Percentiles rank a stretch among this genome's conserved stretches.
These are phyloP conservation scores for Epithele typhae DNA, from an alignment of 768 basidiomycete genomes.

Conservation along the genomic window DNA sequence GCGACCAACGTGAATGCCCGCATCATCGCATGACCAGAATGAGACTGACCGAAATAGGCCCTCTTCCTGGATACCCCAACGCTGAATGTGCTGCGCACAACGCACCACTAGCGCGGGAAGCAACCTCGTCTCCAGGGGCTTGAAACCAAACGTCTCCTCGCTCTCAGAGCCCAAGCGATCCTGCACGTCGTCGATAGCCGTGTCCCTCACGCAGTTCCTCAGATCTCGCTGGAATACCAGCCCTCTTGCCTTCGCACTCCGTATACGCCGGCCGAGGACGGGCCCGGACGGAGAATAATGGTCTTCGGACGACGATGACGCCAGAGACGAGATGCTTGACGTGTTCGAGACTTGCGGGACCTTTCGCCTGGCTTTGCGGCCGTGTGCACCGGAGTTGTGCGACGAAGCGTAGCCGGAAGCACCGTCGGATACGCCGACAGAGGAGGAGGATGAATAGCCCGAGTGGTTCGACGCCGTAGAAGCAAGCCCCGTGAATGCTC, in stretches of 20 bases:
- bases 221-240: constrained; percentile 68
- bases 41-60: constrained; percentile 73
- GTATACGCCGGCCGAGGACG: constrained; percentile 47
- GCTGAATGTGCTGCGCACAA: constrained; percentile 76
- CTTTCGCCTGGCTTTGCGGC: constrained; percentile 37
- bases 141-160: constrained; percentile 9
- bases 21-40: background rate
- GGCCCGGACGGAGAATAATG: constrained; percentile 42
- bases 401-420: constrained; percentile 10
- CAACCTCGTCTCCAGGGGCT: constrained; percentile 26
- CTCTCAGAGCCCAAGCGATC: constrained; percentile 6
- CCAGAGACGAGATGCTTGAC: constrained; percentile 49
- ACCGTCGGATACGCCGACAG: constrained; percentile 26
- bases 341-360: constrained; percentile 58
- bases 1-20: too few relatives aligned
- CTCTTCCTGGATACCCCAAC: constrained; percentile 84
- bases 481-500: constrained; percentile 50
- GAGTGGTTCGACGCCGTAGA: constrained; percentile 23
- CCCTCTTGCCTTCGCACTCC: constrained; percentile 52
- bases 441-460: constrained; percentile 45
- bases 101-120: constrained; percentile 77
- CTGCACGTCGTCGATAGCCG: constrained; percentile 37
- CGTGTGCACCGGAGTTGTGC: constrained; percentile 14
- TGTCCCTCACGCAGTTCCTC: constrained; percentile 49
- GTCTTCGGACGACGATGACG: constrained; percentile 46